phyloP scores from a whole-genome alignment of 1,139 yeast genomes.

The Williopsis jadinii region DNA sequence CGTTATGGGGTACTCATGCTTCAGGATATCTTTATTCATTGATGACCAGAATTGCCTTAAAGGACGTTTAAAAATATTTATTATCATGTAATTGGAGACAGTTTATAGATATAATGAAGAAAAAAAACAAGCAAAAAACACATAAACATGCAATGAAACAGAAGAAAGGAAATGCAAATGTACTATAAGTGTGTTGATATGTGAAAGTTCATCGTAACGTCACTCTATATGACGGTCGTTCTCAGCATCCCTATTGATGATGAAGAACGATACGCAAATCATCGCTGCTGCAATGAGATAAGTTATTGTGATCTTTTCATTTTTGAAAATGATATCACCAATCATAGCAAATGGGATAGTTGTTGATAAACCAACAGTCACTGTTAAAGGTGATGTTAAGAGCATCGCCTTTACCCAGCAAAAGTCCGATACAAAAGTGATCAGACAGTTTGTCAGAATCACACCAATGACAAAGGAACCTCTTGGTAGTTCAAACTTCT shows the following conservation, averaged over 20 bases:
- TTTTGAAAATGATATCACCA: constrained; percentile 76
- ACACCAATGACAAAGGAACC: constrained; percentile 44
- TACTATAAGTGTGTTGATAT: neutral
- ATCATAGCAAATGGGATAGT: constrained; percentile 93
- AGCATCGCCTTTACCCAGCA: constrained; percentile 96
- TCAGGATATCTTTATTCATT: too few relatives aligned
- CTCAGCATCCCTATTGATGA: constrained; percentile 73
- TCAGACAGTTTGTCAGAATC: constrained; percentile 56
- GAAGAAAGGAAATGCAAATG: too few relatives aligned
- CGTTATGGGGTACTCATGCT: too few relatives aligned
- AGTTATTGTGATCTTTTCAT: constrained; percentile 48
- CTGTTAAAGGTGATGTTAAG: constrained; percentile 87
- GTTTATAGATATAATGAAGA: constrained; percentile 9
- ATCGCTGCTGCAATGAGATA: constrained; percentile 76
- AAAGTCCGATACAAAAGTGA: constrained; percentile 82
- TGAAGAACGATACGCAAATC: constrained; percentile 76
- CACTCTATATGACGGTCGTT: constrained; percentile 31
- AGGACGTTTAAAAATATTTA: neutral
- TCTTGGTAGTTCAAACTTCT: constrained; percentile 65
- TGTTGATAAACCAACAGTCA: constrained; percentile 87
- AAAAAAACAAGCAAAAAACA: constrained; percentile 1
- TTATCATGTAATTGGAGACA: constrained; percentile 1
- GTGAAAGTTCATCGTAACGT: neutral
- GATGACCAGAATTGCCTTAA: too few relatives aligned
- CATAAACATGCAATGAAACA: neutral